Evolutionary conservation across 495 filamentous ascomycete genomes (phyloP).

Genomic region (Penicillium waksmanii): DNA sequence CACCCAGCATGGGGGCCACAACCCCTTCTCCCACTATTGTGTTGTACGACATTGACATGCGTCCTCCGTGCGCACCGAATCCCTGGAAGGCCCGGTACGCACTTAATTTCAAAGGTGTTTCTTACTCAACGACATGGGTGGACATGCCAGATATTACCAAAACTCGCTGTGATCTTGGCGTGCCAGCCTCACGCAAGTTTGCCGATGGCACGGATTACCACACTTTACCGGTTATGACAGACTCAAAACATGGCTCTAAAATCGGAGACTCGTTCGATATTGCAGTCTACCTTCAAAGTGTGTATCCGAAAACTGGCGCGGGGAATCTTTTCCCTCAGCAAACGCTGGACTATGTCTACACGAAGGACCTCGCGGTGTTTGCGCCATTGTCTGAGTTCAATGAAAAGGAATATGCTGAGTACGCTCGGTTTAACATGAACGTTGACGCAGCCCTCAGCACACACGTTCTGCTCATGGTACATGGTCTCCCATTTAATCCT

Average conservation of each 20-base stretch:
- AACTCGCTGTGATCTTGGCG: constrained; percentile 46
- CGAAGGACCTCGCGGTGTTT: constrained; percentile 8
- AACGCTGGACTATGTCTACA: constrained; percentile 29
- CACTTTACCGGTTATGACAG: constrained; percentile 61
- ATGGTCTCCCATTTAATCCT: constrained; percentile 50
- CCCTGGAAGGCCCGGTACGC: constrained; percentile 65
- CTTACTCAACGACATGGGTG: constrained; percentile 58
- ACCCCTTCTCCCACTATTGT: constrained; percentile 27
- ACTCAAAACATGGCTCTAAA: constrained; percentile 39
- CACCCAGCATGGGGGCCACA: background rate
- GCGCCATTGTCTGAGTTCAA: constrained; percentile 34
- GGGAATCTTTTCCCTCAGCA: constrained; percentile 46
- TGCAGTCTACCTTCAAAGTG: constrained; percentile 57
- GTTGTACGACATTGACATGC: constrained; percentile 62
- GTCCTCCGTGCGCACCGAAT: constrained; percentile 51
- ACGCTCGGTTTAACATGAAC: constrained; percentile 48
- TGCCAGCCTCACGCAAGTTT: constrained; percentile 54
- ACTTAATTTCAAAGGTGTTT: constrained; percentile 63
- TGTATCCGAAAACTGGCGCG: constrained; percentile 43
- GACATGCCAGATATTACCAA: constrained; percentile 49
- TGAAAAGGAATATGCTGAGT: constrained; percentile 22
- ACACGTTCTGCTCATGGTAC: constrained; percentile 37
- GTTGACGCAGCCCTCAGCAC: constrained; percentile 56
- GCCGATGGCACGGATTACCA: constrained; percentile 59
- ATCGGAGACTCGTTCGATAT: constrained; percentile 69